A percentile compares a stretch with the other conserved stretches of the same genome.
These are phyloP conservation scores for Aspergillus texensis DNA, from an alignment of 2,329 filamentous ascomycete species.

Conservation along the genomic window DNA sequence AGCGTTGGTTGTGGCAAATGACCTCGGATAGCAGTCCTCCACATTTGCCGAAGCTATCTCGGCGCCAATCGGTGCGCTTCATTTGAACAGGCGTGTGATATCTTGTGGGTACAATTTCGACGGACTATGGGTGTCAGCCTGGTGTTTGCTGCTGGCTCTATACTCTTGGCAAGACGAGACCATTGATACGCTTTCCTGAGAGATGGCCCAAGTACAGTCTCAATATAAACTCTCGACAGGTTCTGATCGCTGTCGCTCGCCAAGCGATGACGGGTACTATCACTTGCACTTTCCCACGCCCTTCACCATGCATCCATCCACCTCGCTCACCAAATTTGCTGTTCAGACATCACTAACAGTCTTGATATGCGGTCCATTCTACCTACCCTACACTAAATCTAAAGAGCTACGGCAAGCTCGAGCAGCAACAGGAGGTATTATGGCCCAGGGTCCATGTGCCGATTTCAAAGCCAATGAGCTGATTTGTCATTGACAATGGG, in stretches of 20 bases:
- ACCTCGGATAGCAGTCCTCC: background rate
- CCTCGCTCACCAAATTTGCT: background rate
- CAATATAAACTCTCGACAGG: background rate
- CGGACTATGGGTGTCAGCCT: background rate
- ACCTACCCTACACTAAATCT: constrained; percentile 11
- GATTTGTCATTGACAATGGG: background rate
- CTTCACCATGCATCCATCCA: background rate
- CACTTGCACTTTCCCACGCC: background rate
- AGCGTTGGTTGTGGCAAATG: background rate
- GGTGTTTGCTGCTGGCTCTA: background rate
- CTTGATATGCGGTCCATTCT: constrained; percentile 14
- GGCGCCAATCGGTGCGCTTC: background rate
- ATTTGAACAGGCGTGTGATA: background rate
- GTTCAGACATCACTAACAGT: constrained; percentile 8
- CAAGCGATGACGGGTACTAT: background rate
- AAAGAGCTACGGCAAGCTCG: background rate
- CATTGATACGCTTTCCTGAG: background rate
- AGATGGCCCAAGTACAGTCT: background rate
- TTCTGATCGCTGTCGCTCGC: background rate
- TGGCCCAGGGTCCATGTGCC: background rate
- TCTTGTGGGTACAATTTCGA: background rate
- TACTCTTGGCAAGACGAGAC: background rate
- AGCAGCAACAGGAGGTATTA: background rate
- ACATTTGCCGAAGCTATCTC: background rate
- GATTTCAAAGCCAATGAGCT: background rate